Evolutionary conservation across 345 rosid species (phyloP).

Genomic region (Pelargonium nanum): DNA sequence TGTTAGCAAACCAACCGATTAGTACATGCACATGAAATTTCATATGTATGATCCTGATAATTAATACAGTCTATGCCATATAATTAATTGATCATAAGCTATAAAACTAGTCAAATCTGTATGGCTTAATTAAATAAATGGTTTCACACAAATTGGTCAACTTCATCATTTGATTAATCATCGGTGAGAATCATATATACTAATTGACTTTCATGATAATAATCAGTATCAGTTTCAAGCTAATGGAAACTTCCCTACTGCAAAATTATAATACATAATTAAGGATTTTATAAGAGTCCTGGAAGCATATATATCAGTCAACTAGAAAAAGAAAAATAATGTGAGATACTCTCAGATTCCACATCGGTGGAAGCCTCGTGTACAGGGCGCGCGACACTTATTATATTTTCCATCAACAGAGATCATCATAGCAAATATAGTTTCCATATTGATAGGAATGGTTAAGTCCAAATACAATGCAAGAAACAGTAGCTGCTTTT

Average conservation of each 20-base stretch:
- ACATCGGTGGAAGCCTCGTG: too few species aligned
- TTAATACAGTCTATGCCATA: too few species aligned
- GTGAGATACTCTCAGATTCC: not conserved
- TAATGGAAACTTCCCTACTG: not conserved
- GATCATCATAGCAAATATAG: conserved; percentile 7
- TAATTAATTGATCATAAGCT: too few species aligned
- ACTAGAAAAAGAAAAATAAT: not conserved
- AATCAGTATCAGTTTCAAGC: not conserved
- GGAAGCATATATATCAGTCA: too few species aligned
- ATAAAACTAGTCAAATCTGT: too few species aligned
- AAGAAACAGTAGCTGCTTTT: not conserved
- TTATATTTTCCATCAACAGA: not conserved
- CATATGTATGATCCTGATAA: too few species aligned
- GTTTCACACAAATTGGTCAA: not conserved
- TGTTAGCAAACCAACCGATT: too few species aligned
- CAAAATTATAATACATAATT: not conserved
- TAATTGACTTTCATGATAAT: not conserved
- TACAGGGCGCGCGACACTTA: too few species aligned
- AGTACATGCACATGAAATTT: not conserved
- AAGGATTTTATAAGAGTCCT: not conserved
- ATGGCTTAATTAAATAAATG: too few species aligned
- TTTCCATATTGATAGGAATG: not conserved
- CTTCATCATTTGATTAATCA: not conserved
- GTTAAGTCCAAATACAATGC: not conserved
- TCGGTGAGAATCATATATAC: not conserved